Percentiles rank a stretch among this genome's conserved stretches.
These are phyloP conservation scores for Podospora fimiseda DNA, from an alignment of 495 filamentous ascomycete species.

Conservation along the genomic window DNA sequence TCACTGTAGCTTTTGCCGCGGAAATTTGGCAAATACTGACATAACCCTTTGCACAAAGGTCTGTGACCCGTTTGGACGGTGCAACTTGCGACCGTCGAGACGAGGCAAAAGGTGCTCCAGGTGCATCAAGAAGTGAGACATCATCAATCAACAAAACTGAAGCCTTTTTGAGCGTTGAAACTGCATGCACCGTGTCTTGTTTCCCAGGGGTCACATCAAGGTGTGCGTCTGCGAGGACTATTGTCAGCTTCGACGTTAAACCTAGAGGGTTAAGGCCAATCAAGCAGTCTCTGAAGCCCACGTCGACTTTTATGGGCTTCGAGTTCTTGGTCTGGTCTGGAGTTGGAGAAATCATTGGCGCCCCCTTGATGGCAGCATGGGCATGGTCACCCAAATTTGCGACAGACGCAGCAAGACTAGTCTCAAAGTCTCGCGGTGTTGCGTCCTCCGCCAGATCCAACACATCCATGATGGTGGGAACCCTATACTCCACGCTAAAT, in stretches of 20 bases:
- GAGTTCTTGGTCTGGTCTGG: slow-evolving; percentile 21
- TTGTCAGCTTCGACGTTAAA: slow-evolving; percentile 60
- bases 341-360: slow-evolving; percentile 10
- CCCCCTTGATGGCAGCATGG: slow-evolving; percentile 37
- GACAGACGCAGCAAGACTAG: slow-evolving; percentile 72
- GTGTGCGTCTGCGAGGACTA: slow-evolving; percentile 72
- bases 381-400: slow-evolving; percentile 64
- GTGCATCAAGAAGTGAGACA: slow-evolving; percentile 45
- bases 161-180: slow-evolving; percentile 66
- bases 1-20: slow-evolving; percentile 60
- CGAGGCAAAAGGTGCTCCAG: slow-evolving; percentile 33
- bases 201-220: slow-evolving; percentile 57
- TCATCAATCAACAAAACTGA: slow-evolving; percentile 82
- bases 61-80: slow-evolving; percentile 55
- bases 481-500: slow-evolving; percentile 74
- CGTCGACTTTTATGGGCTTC: slow-evolving; percentile 57
- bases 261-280: slow-evolving; percentile 81
- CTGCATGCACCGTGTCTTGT: slow-evolving; percentile 52
- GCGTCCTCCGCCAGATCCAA: slow-evolving; percentile 60
- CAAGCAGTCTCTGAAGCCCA: slow-evolving; percentile 70
- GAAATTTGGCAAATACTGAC: slow-evolving; percentile 82
- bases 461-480: slow-evolving; percentile 72
- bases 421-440: slow-evolving; percentile 66
- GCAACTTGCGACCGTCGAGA: slow-evolving; percentile 42
- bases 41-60: slow-evolving; percentile 65